Evolutionary conservation across 2,329 filamentous ascomycete species (phyloP).

Genomic region (Fusarium sp.): DNA sequence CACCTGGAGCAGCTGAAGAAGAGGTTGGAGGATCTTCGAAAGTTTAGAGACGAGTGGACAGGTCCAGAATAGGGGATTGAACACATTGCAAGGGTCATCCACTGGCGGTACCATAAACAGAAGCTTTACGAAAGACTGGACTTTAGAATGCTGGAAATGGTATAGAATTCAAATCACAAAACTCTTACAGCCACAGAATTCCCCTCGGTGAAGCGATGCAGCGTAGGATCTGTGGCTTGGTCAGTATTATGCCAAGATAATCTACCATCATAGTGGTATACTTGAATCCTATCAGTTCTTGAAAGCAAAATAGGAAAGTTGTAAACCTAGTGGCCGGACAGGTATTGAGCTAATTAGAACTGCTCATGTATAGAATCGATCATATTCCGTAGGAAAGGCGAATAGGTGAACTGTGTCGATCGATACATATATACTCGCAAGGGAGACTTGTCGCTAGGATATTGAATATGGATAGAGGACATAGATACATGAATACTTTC

Average conservation of each 20-base stretch:
- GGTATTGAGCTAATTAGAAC: accelerated
- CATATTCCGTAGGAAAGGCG: accelerated
- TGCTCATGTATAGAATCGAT: background rate
- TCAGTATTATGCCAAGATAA: accelerated
- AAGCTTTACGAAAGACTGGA: accelerated
- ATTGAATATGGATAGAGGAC: no score
- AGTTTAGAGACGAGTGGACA: no score
- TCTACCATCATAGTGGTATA: no score
- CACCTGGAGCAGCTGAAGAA: background rate
- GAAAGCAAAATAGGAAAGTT: accelerated
- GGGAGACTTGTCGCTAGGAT: background rate
- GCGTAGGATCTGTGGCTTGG: accelerated
- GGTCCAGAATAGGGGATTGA: background rate
- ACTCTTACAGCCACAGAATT: accelerated
- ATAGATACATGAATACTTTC: no score
- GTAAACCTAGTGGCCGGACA: accelerated
- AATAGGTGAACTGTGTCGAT: background rate
- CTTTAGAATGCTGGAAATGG: accelerated
- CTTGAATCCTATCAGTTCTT: background rate
- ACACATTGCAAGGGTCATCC: background rate
- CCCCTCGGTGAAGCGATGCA: accelerated
- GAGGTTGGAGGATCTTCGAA: background rate
- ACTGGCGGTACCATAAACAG: accelerated
- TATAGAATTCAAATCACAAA: accelerated
- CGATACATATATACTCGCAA: background rate